A percentile compares a stretch with the other conserved stretches of the same genome.
These are phyloP conservation scores for Durotheca rogersii DNA, from an alignment of 495 filamentous ascomycete genomes.

Conservation along the genomic window DNA sequence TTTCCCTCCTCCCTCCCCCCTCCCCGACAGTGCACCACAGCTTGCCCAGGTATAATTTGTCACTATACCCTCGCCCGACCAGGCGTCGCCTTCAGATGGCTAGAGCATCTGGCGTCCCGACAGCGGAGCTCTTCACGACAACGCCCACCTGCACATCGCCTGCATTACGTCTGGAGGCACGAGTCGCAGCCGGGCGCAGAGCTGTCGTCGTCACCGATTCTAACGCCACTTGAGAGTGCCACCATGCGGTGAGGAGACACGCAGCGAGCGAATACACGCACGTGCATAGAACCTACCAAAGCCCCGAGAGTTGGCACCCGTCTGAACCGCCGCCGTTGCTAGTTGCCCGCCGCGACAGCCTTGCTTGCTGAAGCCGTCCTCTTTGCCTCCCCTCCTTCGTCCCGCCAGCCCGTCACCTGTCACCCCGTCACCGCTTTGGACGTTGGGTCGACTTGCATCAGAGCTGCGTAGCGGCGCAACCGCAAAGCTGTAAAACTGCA, in stretches of 20 bases:
- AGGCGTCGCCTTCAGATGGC: slow-evolving; percentile 25
- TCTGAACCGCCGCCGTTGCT: slow-evolving; percentile 18
- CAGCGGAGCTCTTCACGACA: slow-evolving; percentile 30
- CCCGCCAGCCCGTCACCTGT: slow-evolving; percentile 14
- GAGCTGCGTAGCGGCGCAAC: too few species aligned
- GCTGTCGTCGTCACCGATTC: too few species aligned
- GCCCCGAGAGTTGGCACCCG: slow-evolving; percentile 24
- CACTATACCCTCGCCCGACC: background rate
- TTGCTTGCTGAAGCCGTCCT: slow-evolving; percentile 7
- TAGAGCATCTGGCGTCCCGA: slow-evolving; percentile 26
- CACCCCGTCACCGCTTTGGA: slow-evolving; percentile 11
- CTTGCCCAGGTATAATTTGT: background rate
- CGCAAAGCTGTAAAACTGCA: background rate
- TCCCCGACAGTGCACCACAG: too few species aligned
- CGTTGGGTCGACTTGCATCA: slow-evolving; percentile 29
- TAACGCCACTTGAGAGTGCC: too few species aligned
- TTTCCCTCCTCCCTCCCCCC: slow-evolving; percentile 28
- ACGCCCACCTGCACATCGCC: slow-evolving; percentile 30
- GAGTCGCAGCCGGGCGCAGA: slow-evolving; percentile 21
- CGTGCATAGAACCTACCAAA: background rate
- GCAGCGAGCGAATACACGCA: slow-evolving; percentile 16
- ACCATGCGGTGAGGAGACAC: too few species aligned
- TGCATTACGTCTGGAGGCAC: slow-evolving; percentile 22
- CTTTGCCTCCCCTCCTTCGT: too few species aligned
- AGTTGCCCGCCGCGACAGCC: slow-evolving; percentile 31